Percentiles rank a stretch among this genome's conserved stretches.
Evolutionary conservation across 192 early-diverging fungal species (phyloP).

Genomic region (Coemansia pectinata): DNA sequence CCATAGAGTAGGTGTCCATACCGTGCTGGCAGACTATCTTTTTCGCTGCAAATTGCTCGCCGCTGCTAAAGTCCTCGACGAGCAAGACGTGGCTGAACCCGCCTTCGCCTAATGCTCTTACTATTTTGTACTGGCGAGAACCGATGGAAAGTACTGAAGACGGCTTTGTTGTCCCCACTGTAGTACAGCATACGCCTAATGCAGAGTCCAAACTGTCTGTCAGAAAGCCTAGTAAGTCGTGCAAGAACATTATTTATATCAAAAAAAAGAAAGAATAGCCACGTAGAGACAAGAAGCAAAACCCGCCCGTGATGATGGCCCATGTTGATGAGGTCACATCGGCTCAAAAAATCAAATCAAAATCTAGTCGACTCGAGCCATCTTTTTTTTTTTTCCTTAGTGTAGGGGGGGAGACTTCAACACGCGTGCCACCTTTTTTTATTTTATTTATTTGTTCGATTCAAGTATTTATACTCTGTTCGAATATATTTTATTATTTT

Average conservation of each 20-base stretch:
- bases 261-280: neutral
- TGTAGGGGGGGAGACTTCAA: neutral
- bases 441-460: neutral
- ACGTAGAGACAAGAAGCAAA: neutral
- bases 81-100: constrained; percentile 74
- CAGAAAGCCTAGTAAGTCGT: neutral
- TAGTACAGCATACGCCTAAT: neutral
- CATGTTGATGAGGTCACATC: neutral
- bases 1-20: constrained; percentile 60
- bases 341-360: neutral
- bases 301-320: no score
- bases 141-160: constrained; percentile 59
- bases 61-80: constrained; percentile 56
- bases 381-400: neutral
- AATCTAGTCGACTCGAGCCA: neutral
- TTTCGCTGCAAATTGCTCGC: constrained; percentile 63
- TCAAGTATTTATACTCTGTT: no score
- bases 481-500: neutral
- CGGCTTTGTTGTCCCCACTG: neutral
- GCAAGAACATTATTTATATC: neutral
- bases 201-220: neutral
- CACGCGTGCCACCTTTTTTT: neutral
- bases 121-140: constrained; percentile 59
- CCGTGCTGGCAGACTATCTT: constrained; percentile 66
- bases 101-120: constrained; percentile 69